Conservation (phyloP, 2,329 filamentous ascomycete genomes). For the Penicillium polonicum region DNA sequence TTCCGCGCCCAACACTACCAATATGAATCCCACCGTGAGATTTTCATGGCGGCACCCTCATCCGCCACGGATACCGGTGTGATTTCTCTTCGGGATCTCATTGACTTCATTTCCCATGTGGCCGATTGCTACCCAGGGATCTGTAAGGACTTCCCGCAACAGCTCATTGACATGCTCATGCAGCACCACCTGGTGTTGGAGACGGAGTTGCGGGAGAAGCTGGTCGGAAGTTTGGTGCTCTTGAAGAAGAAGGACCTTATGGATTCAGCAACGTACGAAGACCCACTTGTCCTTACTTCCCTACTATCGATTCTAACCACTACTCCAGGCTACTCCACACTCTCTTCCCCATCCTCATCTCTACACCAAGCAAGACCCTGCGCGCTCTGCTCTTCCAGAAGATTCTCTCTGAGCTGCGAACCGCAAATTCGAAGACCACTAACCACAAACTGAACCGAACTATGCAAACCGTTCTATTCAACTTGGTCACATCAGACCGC, state of each 20-base stretch:
- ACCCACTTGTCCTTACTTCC: background rate
- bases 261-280: conserved; percentile 67
- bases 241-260: conserved; percentile 89
- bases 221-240: conserved; percentile 85
- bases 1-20: conserved; percentile 86
- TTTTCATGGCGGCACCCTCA: conserved; percentile 81
- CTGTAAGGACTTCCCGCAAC: conserved; percentile 72
- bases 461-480: conserved; percentile 90
- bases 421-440: conserved; percentile 79
- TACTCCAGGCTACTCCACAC: conserved; percentile 68
- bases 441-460: conserved; percentile 93
- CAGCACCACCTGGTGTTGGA: conserved; percentile 81
- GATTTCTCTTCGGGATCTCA: conserved; percentile 82
- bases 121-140: conserved; percentile 88
- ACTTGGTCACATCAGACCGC: conserved; percentile 82
- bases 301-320: background rate
- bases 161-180: conserved; percentile 76
- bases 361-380: conserved; percentile 88
- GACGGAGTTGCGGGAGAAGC: conserved; percentile 84
- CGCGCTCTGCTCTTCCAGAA: conserved; percentile 82
- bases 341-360: conserved; percentile 88
- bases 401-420: conserved; percentile 85
- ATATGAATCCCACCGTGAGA: conserved; percentile 86
- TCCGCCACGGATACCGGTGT: conserved; percentile 75
- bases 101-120: conserved; percentile 91